phyloP scores from a whole-genome alignment of 805 yeast genomes.

The Suhomyces prunicola region DNA sequence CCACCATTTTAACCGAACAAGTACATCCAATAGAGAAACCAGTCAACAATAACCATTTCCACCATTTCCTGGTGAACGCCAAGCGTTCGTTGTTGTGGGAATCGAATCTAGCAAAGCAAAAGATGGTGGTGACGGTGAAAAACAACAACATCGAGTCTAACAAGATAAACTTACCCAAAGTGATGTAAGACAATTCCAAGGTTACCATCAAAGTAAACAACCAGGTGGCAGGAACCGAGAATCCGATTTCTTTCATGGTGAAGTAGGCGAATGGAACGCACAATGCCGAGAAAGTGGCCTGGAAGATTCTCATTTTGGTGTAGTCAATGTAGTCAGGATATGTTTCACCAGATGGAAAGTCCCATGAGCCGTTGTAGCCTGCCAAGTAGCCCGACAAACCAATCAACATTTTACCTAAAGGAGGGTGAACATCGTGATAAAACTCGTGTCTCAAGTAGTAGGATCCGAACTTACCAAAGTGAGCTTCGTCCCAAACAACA shows the following conservation, averaged over 20 bases:
- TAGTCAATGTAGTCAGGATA: constrained; percentile 79
- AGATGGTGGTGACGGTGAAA: constrained; percentile 82
- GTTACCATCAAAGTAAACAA: constrained; percentile 75
- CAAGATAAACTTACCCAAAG: constrained; percentile 83
- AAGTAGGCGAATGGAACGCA: constrained; percentile 86
- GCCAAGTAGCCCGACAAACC: constrained; percentile 85
- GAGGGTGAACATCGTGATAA: constrained; percentile 97
- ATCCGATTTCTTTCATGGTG: constrained; percentile 75
- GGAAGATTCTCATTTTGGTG: constrained; percentile 83
- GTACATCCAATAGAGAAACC: constrained; percentile 89
- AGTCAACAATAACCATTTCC: constrained; percentile 84
- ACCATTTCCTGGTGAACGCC: constrained; percentile 76
- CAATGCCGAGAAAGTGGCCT: constrained; percentile 77
- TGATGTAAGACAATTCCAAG: constrained; percentile 78
- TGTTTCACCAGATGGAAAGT: constrained; percentile 74
- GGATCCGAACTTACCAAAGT: constrained; percentile 95
- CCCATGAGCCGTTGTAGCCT: constrained; percentile 85
- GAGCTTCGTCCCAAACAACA: constrained; percentile 98
- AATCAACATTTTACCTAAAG: constrained; percentile 89
- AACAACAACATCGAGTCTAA: constrained; percentile 88
- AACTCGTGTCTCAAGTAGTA: constrained; percentile 83
- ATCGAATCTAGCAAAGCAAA: constrained; percentile 69
- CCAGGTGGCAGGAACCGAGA: constrained; percentile 70
- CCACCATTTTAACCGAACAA: constrained; percentile 95
- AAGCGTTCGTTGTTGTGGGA: constrained; percentile 45